A percentile compares a stretch with the other conserved stretches of the same genome.
Evolutionary conservation across 2,329 filamentous ascomycete genomes (phyloP).

Genomic region (Diplodia sapinea): DNA sequence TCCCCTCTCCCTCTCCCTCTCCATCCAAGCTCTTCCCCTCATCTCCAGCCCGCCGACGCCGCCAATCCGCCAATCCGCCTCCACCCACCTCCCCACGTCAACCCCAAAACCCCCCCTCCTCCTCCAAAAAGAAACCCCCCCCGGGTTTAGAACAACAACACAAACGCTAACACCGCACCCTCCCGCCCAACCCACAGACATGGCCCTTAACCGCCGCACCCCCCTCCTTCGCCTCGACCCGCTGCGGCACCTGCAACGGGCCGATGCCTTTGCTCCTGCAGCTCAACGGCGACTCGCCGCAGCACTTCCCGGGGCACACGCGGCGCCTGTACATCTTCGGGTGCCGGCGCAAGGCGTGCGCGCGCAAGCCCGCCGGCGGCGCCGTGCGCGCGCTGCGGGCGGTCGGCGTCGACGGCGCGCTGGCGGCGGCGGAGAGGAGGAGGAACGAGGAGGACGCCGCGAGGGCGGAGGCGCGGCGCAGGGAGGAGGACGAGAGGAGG

Average conservation of each 20-base stretch:
- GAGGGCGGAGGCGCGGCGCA: constrained; percentile 34
- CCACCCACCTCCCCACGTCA: no score
- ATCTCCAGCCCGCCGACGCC: no score
- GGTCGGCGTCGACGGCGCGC: constrained; percentile 57
- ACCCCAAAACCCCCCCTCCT: no score
- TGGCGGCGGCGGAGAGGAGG: constrained; percentile 34
- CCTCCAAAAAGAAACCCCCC: neutral
- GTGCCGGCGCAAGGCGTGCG: constrained; percentile 78
- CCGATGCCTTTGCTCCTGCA: constrained; percentile 86
- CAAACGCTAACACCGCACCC: no score
- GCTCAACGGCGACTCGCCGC: constrained; percentile 87
- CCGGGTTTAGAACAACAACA: no score
- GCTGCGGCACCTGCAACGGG: constrained; percentile 85
- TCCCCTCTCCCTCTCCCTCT: no score
- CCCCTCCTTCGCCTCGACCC: constrained; percentile 77
- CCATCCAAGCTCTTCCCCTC: no score
- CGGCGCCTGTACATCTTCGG: constrained; percentile 85
- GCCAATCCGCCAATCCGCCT: no score
- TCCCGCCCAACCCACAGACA: constrained; percentile 54
- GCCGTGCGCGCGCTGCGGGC: constrained; percentile 78
- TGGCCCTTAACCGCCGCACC: constrained; percentile 76
- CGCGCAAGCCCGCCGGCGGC: constrained; percentile 73
- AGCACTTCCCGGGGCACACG: constrained; percentile 84
- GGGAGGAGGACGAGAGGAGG: constrained; percentile 42
- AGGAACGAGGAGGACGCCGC: constrained; percentile 32